A percentile compares a stretch with the other conserved stretches of the same genome.
These are phyloP conservation scores for Gossypium arboreum DNA, from an alignment of 345 rosid species.

Conservation along the genomic window DNA sequence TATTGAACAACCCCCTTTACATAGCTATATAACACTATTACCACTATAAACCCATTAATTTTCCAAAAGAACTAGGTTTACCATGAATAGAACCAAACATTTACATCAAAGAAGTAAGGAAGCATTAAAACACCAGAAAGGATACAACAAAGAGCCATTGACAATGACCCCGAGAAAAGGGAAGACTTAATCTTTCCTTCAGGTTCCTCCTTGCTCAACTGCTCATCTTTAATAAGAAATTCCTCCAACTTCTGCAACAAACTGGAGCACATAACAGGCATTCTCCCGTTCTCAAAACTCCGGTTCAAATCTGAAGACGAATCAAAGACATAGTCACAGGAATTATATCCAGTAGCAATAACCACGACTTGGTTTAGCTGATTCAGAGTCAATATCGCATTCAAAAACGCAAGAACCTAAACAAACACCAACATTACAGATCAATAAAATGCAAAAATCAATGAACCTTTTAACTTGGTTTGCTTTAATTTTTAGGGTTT, in stretches of 20 bases:
- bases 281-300: slow-evolving; percentile 40
- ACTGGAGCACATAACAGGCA: slow-evolving; percentile 47
- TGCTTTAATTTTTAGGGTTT: slow-evolving; percentile 15
- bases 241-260: slow-evolving; percentile 64
- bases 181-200: slow-evolving; percentile 52
- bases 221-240: slow-evolving; percentile 63
- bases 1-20: neutral
- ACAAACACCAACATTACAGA: neutral
- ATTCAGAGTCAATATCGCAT: slow-evolving; percentile 61
- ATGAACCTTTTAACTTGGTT: neutral
- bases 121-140: slow-evolving; percentile 23
- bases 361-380: slow-evolving; percentile 81
- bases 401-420: slow-evolving; percentile 84
- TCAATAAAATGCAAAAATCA: neutral
- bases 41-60: neutral
- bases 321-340: slow-evolving; percentile 76
- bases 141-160: slow-evolving; percentile 99
- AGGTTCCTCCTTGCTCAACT: slow-evolving; percentile 38
- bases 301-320: slow-evolving; percentile 43
- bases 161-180: slow-evolving; percentile 79
- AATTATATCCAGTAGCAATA: slow-evolving; percentile 77
- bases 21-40: neutral
- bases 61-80: neutral
- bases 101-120: neutral
- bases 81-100: neutral